phyloP scores from a whole-genome alignment of 1,139 yeast genomes.

The Taiozyma sp. region DNA sequence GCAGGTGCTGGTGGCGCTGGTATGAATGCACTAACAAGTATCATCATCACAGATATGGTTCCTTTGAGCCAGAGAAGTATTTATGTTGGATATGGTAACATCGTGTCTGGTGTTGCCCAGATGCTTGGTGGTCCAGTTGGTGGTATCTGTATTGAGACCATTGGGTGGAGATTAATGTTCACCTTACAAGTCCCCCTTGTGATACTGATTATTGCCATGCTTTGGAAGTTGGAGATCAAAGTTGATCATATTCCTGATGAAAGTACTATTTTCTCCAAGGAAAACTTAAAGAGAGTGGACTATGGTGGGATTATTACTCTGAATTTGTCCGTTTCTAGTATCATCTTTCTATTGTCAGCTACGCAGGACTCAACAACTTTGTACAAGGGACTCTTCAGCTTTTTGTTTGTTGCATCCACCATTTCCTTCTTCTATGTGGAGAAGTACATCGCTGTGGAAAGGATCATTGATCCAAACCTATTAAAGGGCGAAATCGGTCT shows the following conservation, averaged over 20 bases:
- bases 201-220: constrained; percentile 32
- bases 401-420: constrained; percentile 8
- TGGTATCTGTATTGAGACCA: constrained; percentile 62
- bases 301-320: constrained; percentile 64
- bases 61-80: constrained; percentile 42
- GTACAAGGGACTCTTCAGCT: constrained; percentile 6
- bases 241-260: constrained; percentile 30
- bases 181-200: constrained; percentile 62
- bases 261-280: constrained; percentile 30
- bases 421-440: constrained; percentile 38
- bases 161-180: constrained; percentile 77
- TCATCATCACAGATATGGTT: constrained; percentile 44
- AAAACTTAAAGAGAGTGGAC: constrained; percentile 60
- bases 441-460: constrained; percentile 42
- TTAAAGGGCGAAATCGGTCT: constrained; percentile 42
- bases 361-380: constrained; percentile 9
- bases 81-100: constrained; percentile 52
- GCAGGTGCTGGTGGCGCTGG: constrained; percentile 53
- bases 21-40: constrained; percentile 38
- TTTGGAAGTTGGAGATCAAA: constrained; percentile 25
- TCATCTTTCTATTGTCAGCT: constrained; percentile 37
- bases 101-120: constrained; percentile 61
- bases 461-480: constrained; percentile 47
- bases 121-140: constrained; percentile 70
- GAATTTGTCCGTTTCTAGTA: constrained; percentile 46